Evolutionary conservation across 2,329 filamentous ascomycete genomes (phyloP), one percentile per base, ranked within the genome.

Genomic region (Cercospora janseana): DNA sequence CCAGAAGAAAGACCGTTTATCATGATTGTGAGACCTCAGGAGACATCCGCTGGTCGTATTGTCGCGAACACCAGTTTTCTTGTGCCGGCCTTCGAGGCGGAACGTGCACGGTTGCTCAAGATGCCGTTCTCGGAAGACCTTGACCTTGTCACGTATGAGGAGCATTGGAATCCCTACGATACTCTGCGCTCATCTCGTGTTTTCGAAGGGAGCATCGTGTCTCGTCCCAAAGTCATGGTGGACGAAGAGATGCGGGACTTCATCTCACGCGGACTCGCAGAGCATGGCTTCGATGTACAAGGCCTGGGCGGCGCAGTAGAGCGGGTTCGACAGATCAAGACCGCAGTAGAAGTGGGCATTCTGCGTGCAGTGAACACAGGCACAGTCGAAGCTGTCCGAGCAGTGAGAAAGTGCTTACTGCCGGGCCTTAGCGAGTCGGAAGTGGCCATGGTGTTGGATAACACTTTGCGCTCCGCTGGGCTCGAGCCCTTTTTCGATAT

Each of bases 201-300:
- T 3, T 59, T 59, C 13, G 37, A 26, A 7, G 16, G 16, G 12
- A 34, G 18, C 10, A 55, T 7, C 27, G 50, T 2, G 66, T 66
- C 1, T 61, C 68, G 4, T 74, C 62, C 58, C 3, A 55, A 53
- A n/a, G 56, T 85, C n/a, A 82, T 84, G 76, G 74, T 82, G 10
- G 81, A 85, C 54, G 81, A 84, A 55, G 81, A 84, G 60, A 81
- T 83, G 62, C 75, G 81, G 2, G 80, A 84, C 62, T 84, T 78
- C 62, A 83, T 85, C 42, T 72, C 77, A 29, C 74, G 81, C 2
- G 81, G 81, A 0, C 70, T 85, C 0, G 71, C 69, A 2, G 60
- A 66, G 0, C 74, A 71, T 34, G 80, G 79, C 0, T 83, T 85
- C 55, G 68, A 76, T n/a, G 76, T 81, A 2, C 60, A 78, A 1